A percentile compares a stretch with the other conserved stretches of the same genome.
Evolutionary conservation across 2,329 filamentous ascomycete genomes (phyloP).

Genomic region (Fusarium falciforme): DNA sequence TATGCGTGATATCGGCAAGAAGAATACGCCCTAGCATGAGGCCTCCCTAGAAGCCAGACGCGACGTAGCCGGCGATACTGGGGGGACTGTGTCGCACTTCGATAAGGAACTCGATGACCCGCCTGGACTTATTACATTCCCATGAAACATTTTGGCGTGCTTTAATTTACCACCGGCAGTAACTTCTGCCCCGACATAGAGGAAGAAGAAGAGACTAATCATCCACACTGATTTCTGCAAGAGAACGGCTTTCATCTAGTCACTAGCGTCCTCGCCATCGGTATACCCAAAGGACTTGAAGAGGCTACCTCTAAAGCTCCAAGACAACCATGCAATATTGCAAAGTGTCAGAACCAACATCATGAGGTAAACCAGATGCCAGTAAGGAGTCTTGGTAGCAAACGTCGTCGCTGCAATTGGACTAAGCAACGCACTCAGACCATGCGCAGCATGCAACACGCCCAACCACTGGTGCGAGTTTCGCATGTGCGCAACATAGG

Average conservation of each 20-base stretch:
- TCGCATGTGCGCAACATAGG: not conserved
- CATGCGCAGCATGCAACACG: not conserved
- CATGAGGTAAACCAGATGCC: not conserved
- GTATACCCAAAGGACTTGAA: not conserved
- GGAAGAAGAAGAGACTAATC: not conserved
- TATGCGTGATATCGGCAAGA: not conserved
- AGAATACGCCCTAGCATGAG: not conserved
- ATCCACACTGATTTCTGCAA: not conserved
- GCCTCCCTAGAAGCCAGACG: not conserved
- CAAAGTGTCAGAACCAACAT: not conserved
- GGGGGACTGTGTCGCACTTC: not conserved
- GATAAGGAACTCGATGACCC: not conserved
- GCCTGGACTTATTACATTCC: not conserved
- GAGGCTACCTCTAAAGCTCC: not conserved
- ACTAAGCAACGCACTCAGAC: not conserved
- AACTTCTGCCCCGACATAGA: not conserved
- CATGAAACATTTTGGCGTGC: rapidly evolving
- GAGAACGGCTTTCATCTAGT: not conserved
- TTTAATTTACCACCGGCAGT: not conserved
- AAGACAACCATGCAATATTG: not conserved
- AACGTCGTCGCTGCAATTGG: not conserved
- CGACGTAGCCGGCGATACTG: not conserved
- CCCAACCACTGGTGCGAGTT: not conserved
- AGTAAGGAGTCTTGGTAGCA: not conserved
- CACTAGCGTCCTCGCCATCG: not conserved